Conservation (phyloP, 2,329 filamentous ascomycete species). For the Colletotrichum plurivorum region DNA sequence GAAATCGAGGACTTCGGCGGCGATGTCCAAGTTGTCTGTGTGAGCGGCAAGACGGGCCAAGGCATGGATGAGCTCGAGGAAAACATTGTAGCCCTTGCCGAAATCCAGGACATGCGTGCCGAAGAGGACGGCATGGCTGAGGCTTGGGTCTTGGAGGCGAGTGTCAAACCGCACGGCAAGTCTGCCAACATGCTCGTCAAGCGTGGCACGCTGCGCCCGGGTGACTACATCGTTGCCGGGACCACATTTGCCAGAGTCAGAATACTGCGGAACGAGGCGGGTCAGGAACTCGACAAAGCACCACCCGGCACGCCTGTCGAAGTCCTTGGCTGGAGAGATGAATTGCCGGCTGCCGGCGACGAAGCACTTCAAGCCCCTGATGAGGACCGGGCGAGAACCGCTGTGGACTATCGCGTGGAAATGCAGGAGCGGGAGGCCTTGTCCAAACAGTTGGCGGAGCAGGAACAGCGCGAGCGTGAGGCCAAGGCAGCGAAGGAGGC, state of each 20-base stretch:
- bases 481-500: slow-evolving; percentile 57
- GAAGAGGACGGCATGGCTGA: slow-evolving; percentile 84
- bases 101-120: slow-evolving; percentile 91
- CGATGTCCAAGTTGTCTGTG: slow-evolving; percentile 90
- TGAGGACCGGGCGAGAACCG: slow-evolving; percentile 83
- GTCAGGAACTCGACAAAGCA: slow-evolving; percentile 78
- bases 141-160: slow-evolving; percentile 94
- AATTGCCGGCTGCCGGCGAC: slow-evolving; percentile 85
- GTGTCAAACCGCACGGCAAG: slow-evolving; percentile 86
- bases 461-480: slow-evolving; percentile 74
- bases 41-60: slow-evolving; percentile 93
- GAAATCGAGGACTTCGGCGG: slow-evolving; percentile 96
- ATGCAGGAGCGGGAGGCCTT: slow-evolving; percentile 80
- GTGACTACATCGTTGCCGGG: slow-evolving; percentile 89
- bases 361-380: slow-evolving; percentile 86
- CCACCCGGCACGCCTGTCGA: slow-evolving; percentile 92
- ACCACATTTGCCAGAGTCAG: slow-evolving; percentile 91
- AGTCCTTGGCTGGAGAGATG: slow-evolving; percentile 93
- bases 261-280: slow-evolving; percentile 86
- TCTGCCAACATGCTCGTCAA: slow-evolving; percentile 91
- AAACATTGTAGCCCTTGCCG: slow-evolving; percentile 86
- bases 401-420: slow-evolving; percentile 82
- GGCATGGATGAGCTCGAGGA: slow-evolving; percentile 96
- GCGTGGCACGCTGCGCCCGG: slow-evolving; percentile 84
- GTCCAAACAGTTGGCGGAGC: slow-evolving; percentile 84